Evolutionary conservation across 495 filamentous ascomycete genomes (phyloP).

Genomic region (Penicillium simplicissimum): DNA sequence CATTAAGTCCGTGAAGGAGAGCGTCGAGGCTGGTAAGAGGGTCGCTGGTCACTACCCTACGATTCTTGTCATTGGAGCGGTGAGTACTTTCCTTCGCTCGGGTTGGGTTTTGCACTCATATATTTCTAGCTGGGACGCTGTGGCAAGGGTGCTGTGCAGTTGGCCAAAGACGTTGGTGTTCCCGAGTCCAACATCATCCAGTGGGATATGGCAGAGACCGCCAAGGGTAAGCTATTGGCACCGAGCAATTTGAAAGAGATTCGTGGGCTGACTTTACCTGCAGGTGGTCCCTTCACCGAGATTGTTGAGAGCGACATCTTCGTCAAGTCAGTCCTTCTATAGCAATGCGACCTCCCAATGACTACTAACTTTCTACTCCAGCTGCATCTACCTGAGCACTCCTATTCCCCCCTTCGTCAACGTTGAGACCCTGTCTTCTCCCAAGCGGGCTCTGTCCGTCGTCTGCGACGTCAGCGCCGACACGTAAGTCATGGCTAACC

Average conservation of each 20-base stretch:
- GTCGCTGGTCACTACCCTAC: constrained; percentile 51
- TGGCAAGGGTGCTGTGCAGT: constrained; percentile 79
- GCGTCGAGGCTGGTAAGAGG: constrained; percentile 60
- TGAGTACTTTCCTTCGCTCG: constrained; percentile 23
- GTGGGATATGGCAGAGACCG: constrained; percentile 93
- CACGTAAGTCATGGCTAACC: constrained; percentile 38
- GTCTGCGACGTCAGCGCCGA: constrained; percentile 86
- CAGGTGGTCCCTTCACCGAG: constrained; percentile 81
- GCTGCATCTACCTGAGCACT: constrained; percentile 4
- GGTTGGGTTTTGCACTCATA: constrained; percentile 9
- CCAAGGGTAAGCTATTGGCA: not conserved
- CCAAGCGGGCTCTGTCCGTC: constrained; percentile 74
- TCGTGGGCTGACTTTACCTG: not conserved
- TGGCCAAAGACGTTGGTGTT: constrained; percentile 75
- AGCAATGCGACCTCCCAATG: constrained; percentile 4
- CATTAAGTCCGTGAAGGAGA: constrained; percentile 70
- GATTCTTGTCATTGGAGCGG: constrained; percentile 61
- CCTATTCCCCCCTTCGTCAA: constrained; percentile 60
- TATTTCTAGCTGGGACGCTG: constrained; percentile 68
- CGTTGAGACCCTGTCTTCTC: constrained; percentile 61
- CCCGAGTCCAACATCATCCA: constrained; percentile 72
- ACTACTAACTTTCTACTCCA: not conserved
- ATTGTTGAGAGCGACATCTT: constrained; percentile 73
- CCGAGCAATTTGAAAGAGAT: constrained; percentile 35
- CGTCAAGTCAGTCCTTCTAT: constrained; percentile 45